These are phyloP conservation scores for Fusarium albidum DNA, from an alignment of 2,329 filamentous ascomycete genomes.

Conservation along the genomic window DNA sequence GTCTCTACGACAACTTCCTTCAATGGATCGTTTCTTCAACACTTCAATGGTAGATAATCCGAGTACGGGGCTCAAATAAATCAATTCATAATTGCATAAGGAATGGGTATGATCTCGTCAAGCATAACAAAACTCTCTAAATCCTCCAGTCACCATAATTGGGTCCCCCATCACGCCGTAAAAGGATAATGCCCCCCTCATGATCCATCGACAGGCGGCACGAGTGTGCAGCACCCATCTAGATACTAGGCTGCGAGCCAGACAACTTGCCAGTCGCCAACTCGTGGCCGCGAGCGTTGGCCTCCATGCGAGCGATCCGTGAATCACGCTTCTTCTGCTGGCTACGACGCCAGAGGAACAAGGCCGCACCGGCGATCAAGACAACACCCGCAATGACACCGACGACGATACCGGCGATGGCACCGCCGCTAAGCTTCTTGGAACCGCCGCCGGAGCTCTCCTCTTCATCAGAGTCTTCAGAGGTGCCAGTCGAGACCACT, in stretches of 20 bases:
- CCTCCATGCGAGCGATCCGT: constrained; percentile 27
- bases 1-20: no score
- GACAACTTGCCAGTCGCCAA: constrained; percentile 12
- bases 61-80: no score
- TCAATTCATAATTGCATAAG: no score
- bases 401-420: constrained; percentile 79
- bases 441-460: constrained; percentile 46
- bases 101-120: no score
- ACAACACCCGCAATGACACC: constrained; percentile 71
- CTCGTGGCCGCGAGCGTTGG: constrained; percentile 29
- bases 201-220: no score
- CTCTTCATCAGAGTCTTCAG: constrained; percentile 19
- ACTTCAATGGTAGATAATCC: no score
- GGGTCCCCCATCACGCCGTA: no score
- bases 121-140: no score
- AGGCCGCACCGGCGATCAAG: constrained; percentile 66
- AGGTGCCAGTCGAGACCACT: background rate
- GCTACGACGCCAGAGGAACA: constrained; percentile 59
- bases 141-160: no score
- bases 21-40: no score
- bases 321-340: constrained; percentile 21
- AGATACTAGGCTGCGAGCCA: background rate
- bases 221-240: no score
- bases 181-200: no score
- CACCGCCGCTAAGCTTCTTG: constrained; percentile 73